A percentile compares a stretch with the other conserved stretches of the same genome.
Evolutionary conservation across 768 basidiomycete species (phyloP).

Genomic region (Scleroderma bovista): DNA sequence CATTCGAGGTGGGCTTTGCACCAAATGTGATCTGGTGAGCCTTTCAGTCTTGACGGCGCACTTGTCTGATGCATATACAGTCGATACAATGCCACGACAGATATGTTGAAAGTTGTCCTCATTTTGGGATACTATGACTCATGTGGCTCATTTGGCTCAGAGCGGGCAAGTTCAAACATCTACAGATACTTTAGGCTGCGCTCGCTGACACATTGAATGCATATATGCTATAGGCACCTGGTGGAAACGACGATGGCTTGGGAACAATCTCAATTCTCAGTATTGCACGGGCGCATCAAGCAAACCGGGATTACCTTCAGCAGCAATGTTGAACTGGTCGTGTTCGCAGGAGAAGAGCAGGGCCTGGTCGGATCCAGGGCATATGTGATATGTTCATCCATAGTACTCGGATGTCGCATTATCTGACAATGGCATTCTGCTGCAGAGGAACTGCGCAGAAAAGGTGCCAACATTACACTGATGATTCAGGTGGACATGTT

Average conservation of each 20-base stretch:
- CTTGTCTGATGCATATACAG: slow-evolving; percentile 28
- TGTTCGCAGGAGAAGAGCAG: slow-evolving; percentile 92
- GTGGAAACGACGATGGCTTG: slow-evolving; percentile 60
- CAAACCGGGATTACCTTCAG: slow-evolving; percentile 64
- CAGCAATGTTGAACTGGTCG: slow-evolving; percentile 71
- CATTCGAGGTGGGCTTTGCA: no score
- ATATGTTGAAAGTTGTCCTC: slow-evolving; percentile 62
- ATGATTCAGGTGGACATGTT: slow-evolving; percentile 95
- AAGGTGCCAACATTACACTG: slow-evolving; percentile 62
- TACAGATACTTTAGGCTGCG: background rate
- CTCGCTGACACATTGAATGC: background rate
- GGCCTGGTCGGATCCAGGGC: slow-evolving; percentile 73
- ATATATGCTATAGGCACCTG: slow-evolving; percentile 33
- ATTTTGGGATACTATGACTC: slow-evolving; percentile 89
- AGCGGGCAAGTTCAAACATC: slow-evolving; percentile 31
- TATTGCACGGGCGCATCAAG: slow-evolving; percentile 71
- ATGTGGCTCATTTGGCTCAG: slow-evolving; percentile 82
- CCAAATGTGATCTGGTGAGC: no score
- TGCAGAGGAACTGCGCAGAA: slow-evolving; percentile 43
- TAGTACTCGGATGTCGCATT: no score
- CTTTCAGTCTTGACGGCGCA: no score
- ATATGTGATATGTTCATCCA: slow-evolving; percentile 62
- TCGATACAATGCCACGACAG: slow-evolving; percentile 48
- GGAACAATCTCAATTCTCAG: slow-evolving; percentile 70
- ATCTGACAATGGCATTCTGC: background rate